Conservation (phyloP, 208 protist genomes). For the Sergeia podlipaevii region DNA sequence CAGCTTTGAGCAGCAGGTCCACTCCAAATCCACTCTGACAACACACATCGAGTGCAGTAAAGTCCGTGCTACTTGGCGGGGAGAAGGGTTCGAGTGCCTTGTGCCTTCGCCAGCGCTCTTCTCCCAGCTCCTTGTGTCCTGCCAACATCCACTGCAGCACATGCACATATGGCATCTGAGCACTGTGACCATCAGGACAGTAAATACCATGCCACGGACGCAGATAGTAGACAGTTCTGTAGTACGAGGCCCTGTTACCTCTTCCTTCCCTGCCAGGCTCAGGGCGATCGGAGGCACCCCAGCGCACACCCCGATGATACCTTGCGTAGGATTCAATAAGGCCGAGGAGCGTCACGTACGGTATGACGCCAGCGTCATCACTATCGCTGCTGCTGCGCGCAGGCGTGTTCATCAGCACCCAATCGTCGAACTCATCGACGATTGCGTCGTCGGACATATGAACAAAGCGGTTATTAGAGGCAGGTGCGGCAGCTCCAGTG, state of each 20-base stretch:
- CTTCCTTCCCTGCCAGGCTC: neutral
- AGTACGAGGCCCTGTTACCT: conserved; percentile 23
- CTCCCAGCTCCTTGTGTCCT: neutral
- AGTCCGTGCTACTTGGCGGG: conserved; percentile 16
- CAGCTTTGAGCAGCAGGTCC: conserved; percentile 65
- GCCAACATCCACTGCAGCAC: conserved; percentile 72
- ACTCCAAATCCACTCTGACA: conserved; percentile 65
- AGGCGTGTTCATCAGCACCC: conserved; percentile 19
- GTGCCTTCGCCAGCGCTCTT: conserved; percentile 17
- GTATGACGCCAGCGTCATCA: conserved; percentile 16
- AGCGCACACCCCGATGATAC: conserved; percentile 77
- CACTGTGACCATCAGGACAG: conserved; percentile 48
- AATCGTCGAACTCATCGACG: conserved; percentile 30
- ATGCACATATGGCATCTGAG: conserved; percentile 79
- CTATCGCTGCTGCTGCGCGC: neutral
- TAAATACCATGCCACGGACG: conserved; percentile 68
- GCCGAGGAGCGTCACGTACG: conserved; percentile 42
- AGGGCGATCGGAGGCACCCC: conserved; percentile 30
- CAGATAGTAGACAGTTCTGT: conserved; percentile 39
- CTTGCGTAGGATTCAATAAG: conserved; percentile 59
- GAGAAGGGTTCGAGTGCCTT: conserved; percentile 41
- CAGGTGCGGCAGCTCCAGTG: neutral
- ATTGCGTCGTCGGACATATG: conserved; percentile 23
- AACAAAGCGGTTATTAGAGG: neutral
- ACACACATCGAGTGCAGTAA: conserved; percentile 67